A percentile compares a stretch with the other conserved stretches of the same genome.
These are phyloP conservation scores for Fusarium duplospermum DNA, from an alignment of 2,329 filamentous ascomycete genomes.

Conservation along the genomic window DNA sequence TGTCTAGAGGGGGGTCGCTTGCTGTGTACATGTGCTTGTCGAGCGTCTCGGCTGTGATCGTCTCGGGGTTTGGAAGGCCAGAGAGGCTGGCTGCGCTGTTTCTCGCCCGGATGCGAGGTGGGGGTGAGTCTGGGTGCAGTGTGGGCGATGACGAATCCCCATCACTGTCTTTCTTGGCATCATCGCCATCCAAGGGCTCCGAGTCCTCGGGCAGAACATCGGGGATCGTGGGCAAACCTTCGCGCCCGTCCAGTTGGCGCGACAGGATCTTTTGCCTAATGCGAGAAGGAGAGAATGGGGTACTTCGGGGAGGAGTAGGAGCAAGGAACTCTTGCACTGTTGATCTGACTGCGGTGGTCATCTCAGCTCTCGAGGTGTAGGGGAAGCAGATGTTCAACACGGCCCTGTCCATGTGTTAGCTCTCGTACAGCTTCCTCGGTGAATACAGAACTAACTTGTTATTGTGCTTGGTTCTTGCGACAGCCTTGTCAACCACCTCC, in stretches of 20 bases:
- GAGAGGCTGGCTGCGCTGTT: conserved; percentile 50
- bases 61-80: conserved; percentile 78
- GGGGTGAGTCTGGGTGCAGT: conserved; percentile 64
- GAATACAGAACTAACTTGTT: conserved; percentile 67
- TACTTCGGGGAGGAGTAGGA: conserved; percentile 72
- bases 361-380: conserved; percentile 95
- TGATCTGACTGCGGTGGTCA: conserved; percentile 86
- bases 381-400: conserved; percentile 95
- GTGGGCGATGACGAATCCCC: conserved; percentile 72
- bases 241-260: conserved; percentile 65
- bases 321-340: conserved; percentile 89
- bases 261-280: conserved; percentile 88
- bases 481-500: conserved; percentile 86
- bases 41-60: conserved; percentile 85
- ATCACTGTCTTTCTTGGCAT: conserved; percentile 57
- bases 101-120: conserved; percentile 51
- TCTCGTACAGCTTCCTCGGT: not conserved
- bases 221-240: conserved; percentile 61
- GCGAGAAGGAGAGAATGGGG: conserved; percentile 86
- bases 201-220: conserved; percentile 59
- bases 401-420: conserved; percentile 52
- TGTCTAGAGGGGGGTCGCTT: conserved; percentile 85
- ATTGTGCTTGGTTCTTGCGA: conserved; percentile 88
- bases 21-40: conserved; percentile 90
- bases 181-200: conserved; percentile 58